These are phyloP conservation scores for Trichomonascus vanleenenianus DNA, from an alignment of 805 yeast genomes.

Conservation along the genomic window DNA sequence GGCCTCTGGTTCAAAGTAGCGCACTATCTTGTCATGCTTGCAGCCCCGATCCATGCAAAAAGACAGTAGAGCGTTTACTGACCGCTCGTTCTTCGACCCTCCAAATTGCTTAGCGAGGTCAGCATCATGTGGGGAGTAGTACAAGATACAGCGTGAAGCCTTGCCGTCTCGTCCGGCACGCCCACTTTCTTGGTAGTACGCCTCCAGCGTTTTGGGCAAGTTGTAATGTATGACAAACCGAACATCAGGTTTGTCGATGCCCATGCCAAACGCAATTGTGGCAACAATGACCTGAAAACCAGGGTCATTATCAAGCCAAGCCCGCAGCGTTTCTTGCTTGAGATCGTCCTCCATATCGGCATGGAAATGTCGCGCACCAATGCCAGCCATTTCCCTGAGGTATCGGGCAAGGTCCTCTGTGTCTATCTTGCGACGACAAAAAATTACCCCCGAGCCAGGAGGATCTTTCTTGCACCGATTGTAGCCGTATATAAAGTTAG, in stretches of 20 bases:
- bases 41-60: constrained; percentile 12
- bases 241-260: constrained; percentile 94
- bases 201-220: constrained; percentile 85
- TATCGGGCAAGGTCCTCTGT: constrained; percentile 73
- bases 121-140: constrained; percentile 74
- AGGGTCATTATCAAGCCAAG: constrained; percentile 62
- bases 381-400: constrained; percentile 44
- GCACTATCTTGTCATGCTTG: constrained; percentile 17
- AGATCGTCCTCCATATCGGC: constrained; percentile 89
- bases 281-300: constrained; percentile 78
- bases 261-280: constrained; percentile 98
- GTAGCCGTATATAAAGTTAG: constrained; percentile 36
- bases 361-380: constrained; percentile 67
- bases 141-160: constrained; percentile 74
- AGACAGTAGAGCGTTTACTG: constrained; percentile 6
- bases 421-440: constrained; percentile 73
- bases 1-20: constrained; percentile 16
- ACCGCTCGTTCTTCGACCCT: constrained; percentile 23
- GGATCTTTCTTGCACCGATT: constrained; percentile 30
- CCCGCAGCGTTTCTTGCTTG: constrained; percentile 57
- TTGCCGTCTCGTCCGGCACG: constrained; percentile 96
- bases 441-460: constrained; percentile 73
- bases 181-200: constrained; percentile 97
- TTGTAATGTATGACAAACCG: constrained; percentile 84
- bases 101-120: constrained; percentile 79